A percentile compares a stretch with the other conserved stretches of the same genome.
phyloP scores from a whole-genome alignment of 148 eudicot genomes.

The Nepenthes mirabilis region DNA sequence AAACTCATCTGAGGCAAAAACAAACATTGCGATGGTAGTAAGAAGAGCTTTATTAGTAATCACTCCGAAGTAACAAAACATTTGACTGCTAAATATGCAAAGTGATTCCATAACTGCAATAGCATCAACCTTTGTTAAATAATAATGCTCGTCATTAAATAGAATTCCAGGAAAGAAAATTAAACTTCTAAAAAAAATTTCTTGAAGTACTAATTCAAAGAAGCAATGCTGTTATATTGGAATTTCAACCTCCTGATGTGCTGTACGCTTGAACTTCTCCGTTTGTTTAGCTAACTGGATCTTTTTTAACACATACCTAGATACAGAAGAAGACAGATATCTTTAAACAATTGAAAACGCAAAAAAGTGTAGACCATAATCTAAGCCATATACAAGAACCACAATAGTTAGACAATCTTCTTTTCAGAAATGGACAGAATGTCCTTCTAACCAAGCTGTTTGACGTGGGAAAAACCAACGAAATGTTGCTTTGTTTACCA shows the following conservation, averaged over 20 bases:
- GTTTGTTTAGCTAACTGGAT: conserved; percentile 62
- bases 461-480: too few relatives aligned
- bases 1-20: conserved; percentile 54
- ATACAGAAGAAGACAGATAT: not conserved
- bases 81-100: not conserved
- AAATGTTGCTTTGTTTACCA: too few relatives aligned
- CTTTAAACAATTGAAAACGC: not conserved
- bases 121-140: not conserved
- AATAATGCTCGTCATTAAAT: too few relatives aligned
- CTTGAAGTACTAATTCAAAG: not conserved
- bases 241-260: conserved; percentile 57
- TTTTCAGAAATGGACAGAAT: too few relatives aligned
- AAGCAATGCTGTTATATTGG: not conserved
- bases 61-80: not conserved
- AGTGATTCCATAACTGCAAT: not conserved
- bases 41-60: not conserved
- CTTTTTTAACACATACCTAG: conserved; percentile 73
- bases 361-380: not conserved
- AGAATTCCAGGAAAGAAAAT: not conserved
- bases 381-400: not conserved
- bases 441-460: too few relatives aligned
- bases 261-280: conserved; percentile 60
- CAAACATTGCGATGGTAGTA: not conserved
- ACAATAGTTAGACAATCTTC: too few relatives aligned
- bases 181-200: not conserved